Evolutionary conservation across 441 rosid genomes (phyloP), one percentile per base, ranked within the genome.

Genomic region (Manihot esculenta): DNA sequence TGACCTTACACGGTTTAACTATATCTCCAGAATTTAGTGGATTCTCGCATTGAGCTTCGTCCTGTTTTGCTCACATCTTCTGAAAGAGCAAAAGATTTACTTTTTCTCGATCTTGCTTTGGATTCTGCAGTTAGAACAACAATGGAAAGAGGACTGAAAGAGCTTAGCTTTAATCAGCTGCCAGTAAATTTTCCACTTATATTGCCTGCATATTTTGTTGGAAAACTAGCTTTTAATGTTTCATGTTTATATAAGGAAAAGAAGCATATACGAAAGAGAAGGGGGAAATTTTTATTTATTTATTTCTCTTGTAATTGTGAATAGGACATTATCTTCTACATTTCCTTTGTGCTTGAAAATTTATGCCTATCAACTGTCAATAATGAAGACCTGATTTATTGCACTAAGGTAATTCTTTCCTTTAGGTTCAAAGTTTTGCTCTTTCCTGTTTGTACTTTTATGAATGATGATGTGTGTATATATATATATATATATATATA

Each of bases 371-470:
- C 94, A 66, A 77, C 86, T 33, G 85, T 83, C 76, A 79, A 89
- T 80, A 92, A 88, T 61, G 92, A 87, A 82, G 94, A 88, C 77
- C 73, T 89, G 59, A 82, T 89, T 72, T 87, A 71, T 83, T 87
- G 96, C 77, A 80, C 81, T 67, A 92, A 88, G 89, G 96, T 83
- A 82, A 63, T 17, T 61, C 74, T 58, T 61, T 68, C 70, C 55
- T 59, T 33, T 44, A 74, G 76, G 62, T 54, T 70, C 73, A 14
- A 54, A 48, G 38, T 48, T 72, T 30, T 72, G 58, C 65, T 61
- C 71, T 65, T 35, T 79, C 68, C 78, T 73, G n/a, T 54, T 64
- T 72, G 33, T 13, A 69, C 47, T 12, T 49, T 49, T 60, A 9
- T 60, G 33, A 27, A 49, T 27, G 47, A 45, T 24, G 72, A 23